Percentiles rank a stretch among this genome's conserved stretches.
phyloP scores from a whole-genome alignment of 2,329 filamentous ascomycete species.

The Tolypocladium amazonense region DNA sequence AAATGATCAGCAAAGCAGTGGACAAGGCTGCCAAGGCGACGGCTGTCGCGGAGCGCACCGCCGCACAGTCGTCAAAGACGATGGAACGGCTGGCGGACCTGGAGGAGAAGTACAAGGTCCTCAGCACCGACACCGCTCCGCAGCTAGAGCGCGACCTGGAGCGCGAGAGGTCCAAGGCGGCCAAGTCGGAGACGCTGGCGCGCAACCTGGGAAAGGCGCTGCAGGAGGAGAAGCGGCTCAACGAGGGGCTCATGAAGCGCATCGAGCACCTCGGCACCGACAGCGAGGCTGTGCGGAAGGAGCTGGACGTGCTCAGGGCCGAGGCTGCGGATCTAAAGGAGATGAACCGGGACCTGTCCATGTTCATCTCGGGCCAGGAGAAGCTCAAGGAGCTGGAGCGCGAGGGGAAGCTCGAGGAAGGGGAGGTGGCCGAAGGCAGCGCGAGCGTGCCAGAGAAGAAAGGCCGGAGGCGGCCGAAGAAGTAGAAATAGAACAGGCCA shows the following conservation, averaged over 20 bases:
- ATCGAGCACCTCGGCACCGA: conserved; percentile 65
- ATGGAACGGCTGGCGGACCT: conserved; percentile 40
- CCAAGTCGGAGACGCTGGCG: conserved; percentile 66
- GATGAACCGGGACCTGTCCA: conserved; percentile 75
- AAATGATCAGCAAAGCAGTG: conserved; percentile 76
- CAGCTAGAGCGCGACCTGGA: conserved; percentile 62
- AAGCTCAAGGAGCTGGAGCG: conserved; percentile 64
- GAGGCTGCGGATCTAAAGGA: conserved; percentile 69
- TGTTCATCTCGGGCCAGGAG: conserved; percentile 78
- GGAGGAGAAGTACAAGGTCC: conserved; percentile 30
- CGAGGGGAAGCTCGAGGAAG: conserved; percentile 46
- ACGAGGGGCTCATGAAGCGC: conserved; percentile 69
- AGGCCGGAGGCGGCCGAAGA: conserved; percentile 38
- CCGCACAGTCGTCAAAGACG: conserved; percentile 35
- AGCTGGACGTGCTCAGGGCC: conserved; percentile 43
- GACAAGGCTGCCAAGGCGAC: conserved; percentile 77
- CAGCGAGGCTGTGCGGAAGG: conserved; percentile 43
- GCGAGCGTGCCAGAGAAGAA: conserved; percentile 54
- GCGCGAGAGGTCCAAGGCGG: conserved; percentile 56
- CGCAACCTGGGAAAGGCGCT: conserved; percentile 64
- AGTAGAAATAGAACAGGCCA: background rate
- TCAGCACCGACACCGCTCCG: conserved; percentile 48
- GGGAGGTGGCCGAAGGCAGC: conserved; percentile 66
- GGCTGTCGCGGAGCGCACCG: conserved; percentile 53
- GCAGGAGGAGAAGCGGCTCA: conserved; percentile 79